Evolutionary conservation across 768 basidiomycete genomes (phyloP).

Genomic region (Leccinum boreale): DNA sequence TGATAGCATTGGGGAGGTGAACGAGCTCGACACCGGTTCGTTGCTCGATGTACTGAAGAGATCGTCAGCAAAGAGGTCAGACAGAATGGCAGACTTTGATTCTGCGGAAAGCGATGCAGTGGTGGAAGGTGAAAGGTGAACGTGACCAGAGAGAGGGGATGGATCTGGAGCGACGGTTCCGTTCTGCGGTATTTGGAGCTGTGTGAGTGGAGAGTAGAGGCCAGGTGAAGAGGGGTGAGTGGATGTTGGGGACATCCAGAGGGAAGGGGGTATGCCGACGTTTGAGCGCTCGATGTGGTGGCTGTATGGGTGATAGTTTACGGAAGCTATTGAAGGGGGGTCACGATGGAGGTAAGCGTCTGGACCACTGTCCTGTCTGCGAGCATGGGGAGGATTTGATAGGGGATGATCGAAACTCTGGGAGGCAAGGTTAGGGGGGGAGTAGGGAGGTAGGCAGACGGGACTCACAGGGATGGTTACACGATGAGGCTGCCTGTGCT

Average conservation of each 20-base stretch:
- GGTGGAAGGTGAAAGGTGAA: slow-evolving; percentile 40
- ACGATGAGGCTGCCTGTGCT: slow-evolving; percentile 17
- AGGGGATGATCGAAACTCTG: slow-evolving; percentile 21
- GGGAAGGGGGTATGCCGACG: slow-evolving; percentile 62
- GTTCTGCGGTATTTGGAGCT: slow-evolving; percentile 35
- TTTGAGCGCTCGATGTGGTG: slow-evolving; percentile 48
- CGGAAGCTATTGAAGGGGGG: slow-evolving; percentile 18
- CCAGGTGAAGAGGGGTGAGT: slow-evolving; percentile 44
- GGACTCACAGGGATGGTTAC: slow-evolving; percentile 14
- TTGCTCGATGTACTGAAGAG: slow-evolving; percentile 42
- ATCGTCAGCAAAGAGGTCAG: slow-evolving; percentile 69
- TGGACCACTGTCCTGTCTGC: slow-evolving; percentile 10
- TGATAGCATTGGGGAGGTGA: slow-evolving; percentile 61
- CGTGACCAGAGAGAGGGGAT: slow-evolving; percentile 35
- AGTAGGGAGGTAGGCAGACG: background rate
- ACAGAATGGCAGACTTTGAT: slow-evolving; percentile 61
- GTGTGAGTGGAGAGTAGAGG: slow-evolving; percentile 37
- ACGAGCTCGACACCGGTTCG: slow-evolving; percentile 45
- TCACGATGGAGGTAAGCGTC: slow-evolving; percentile 15
- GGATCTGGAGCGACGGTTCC: slow-evolving; percentile 30
- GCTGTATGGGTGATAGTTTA: slow-evolving; percentile 24
- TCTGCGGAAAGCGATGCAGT: slow-evolving; percentile 45
- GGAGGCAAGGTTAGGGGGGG: slow-evolving; percentile 1
- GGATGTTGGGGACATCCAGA: slow-evolving; percentile 80
- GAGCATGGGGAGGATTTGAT: slow-evolving; percentile 12